Percentiles rank a stretch among this genome's conserved stretches.
These are phyloP conservation scores for Aaosphaeria arxii DNA, from an alignment of 2,329 filamentous ascomycete species.

Conservation along the genomic window DNA sequence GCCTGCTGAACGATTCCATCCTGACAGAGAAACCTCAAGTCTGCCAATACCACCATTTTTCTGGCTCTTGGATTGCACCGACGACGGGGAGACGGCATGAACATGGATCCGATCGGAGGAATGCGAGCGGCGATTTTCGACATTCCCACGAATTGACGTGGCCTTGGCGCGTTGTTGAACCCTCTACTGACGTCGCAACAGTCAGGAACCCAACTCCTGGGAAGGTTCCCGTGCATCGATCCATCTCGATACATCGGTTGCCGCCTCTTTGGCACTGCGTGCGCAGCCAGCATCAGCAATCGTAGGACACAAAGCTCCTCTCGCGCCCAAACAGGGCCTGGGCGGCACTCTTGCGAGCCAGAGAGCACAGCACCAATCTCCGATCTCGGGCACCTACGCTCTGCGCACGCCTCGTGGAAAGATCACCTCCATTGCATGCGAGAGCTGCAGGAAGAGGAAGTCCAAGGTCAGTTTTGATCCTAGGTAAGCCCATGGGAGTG, in stretches of 20 bases:
- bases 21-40: too few relatives aligned
- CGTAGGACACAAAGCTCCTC: conserved; percentile 28
- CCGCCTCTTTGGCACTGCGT: conserved; percentile 23
- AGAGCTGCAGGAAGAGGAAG: conserved; percentile 38
- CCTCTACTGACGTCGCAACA: conserved; percentile 1
- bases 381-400: conserved; percentile 35
- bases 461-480: conserved; percentile 27
- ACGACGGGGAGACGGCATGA: too few relatives aligned
- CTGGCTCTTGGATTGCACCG: too few relatives aligned
- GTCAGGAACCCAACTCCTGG: conserved; percentile 25
- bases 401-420: conserved; percentile 36
- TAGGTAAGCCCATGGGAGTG: too few relatives aligned
- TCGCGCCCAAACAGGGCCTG: conserved; percentile 36
- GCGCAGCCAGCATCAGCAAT: conserved; percentile 22
- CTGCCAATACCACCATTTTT: too few relatives aligned
- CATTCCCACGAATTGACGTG: too few relatives aligned
- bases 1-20: too few relatives aligned
- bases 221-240: conserved; percentile 25
- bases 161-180: too few relatives aligned
- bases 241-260: conserved; percentile 28
- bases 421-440: conserved; percentile 39
- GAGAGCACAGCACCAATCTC: conserved; percentile 31
- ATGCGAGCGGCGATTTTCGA: too few relatives aligned
- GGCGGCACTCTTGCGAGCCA: conserved; percentile 27
- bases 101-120: too few relatives aligned